Conservation (phyloP, 78 protist genomes). For the Dictyostelium intermedium region DNA sequence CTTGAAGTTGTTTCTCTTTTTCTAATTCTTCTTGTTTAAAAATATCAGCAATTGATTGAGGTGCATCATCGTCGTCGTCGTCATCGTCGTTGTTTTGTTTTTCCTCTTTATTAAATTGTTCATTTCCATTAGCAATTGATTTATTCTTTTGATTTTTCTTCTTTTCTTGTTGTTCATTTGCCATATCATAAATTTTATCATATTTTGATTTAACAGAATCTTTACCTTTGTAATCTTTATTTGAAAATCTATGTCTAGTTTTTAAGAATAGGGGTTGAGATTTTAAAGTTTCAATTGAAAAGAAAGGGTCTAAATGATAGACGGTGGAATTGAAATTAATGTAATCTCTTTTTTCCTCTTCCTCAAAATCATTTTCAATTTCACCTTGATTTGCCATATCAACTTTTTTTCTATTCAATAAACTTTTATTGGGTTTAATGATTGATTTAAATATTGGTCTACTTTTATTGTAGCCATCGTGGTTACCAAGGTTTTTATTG, state of each 20-base stretch:
- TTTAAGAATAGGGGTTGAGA: conserved; percentile 4
- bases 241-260: background rate
- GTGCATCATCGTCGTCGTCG: background rate
- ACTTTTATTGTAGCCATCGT: background rate
- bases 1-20: background rate
- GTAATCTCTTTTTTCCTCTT: background rate
- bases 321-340: background rate
- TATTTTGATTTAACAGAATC: background rate
- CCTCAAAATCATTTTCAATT: background rate
- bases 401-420: background rate
- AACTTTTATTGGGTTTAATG: background rate
- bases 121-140: background rate
- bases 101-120: background rate
- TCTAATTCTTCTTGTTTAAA: background rate
- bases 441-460: background rate
- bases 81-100: background rate
- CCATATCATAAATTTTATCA: background rate
- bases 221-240: background rate
- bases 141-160: background rate
- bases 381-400: background rate
- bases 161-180: background rate
- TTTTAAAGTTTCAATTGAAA: background rate
- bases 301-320: conserved; percentile 22
- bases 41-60: background rate
- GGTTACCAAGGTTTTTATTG: background rate